Percentiles rank a stretch among this genome's conserved stretches.
phyloP scores from a whole-genome alignment of 2,329 filamentous ascomycete species.

The Diaporthe sp. region DNA sequence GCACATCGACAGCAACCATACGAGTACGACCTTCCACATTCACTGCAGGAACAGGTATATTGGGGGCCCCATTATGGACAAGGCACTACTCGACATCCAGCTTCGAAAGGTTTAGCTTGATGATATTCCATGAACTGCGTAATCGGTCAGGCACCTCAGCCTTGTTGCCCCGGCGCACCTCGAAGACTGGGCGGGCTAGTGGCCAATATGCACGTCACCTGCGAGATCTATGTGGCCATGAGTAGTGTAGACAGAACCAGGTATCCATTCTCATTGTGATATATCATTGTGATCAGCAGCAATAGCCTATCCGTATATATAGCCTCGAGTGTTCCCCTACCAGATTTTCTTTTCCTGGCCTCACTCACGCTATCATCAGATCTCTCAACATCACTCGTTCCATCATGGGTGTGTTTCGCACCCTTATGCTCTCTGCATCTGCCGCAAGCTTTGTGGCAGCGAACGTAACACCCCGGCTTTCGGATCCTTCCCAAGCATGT shows the following conservation, averaged over 20 bases:
- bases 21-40: neutral
- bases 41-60: slow-evolving; percentile 17
- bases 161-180: neutral
- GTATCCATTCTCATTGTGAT: neutral
- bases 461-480: neutral
- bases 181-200: neutral
- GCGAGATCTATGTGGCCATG: neutral
- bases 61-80: neutral
- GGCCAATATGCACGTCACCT: slow-evolving; percentile 21
- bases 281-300: neutral
- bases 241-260: neutral
- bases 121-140: neutral
- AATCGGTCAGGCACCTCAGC: slow-evolving; percentile 6
- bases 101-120: slow-evolving; percentile 1
- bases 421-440: slow-evolving; percentile 6
- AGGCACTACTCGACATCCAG: neutral
- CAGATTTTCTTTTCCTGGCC: neutral
- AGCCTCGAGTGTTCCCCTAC: neutral
- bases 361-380: neutral
- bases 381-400: neutral
- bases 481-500: slow-evolving; percentile 12
- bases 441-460: neutral
- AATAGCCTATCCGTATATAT: neutral
- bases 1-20: neutral
- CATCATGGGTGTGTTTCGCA: slow-evolving; percentile 18